Evolutionary conservation across 2,329 filamentous ascomycete species (phyloP), one percentile per base, ranked within the genome.

Genomic region (Parastagonospora avenae): DNA sequence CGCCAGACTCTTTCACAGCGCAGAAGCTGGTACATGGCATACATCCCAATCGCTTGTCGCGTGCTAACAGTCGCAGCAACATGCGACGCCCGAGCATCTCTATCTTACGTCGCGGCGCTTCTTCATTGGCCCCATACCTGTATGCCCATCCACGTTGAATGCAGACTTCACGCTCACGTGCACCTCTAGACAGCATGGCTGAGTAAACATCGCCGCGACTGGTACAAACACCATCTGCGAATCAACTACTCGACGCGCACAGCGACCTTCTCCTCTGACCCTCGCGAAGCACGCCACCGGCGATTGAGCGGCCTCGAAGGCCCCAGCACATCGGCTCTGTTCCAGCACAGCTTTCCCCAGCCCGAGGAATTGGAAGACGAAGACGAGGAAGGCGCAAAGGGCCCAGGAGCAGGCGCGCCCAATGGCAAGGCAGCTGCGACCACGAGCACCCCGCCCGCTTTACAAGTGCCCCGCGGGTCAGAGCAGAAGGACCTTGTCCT

Each of bases 71-170:
- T 28, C 10, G 57, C 64, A 80, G 82, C 80, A 83, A 74, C 82
- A 88, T 77, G 81, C 83, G 42, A 84, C 82, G 37, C 78, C 83
- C 19, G 79, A 83, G 52, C 85, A 88, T 63, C 72, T 88, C 35
- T 80, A 87, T 70, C 74, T 85, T 59, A 87, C 85, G 6, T 83
- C 79, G 44, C 78, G 82, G 47, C 81, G 85, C 47, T 82, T 81
- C 71, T 88, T 88, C 71, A 85, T 88, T 51, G 85, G 85, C 1
- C 85, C 85, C 31, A 84, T 87, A 31, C 85, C 85, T 16, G 70
- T 73, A 67, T 47, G 68, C 57, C 41, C 32, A 31, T 53, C 35
- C 42, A 24, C 36, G 19, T n/a, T 46, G 32, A n/a, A 8, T 37
- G 30, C 11, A 48, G 16, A 44, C 44, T 35, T 50, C 37, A 27